phyloP scores from a whole-genome alignment of 2,329 filamentous ascomycete genomes.

The Gnomoniopsis smithogilvyi region DNA sequence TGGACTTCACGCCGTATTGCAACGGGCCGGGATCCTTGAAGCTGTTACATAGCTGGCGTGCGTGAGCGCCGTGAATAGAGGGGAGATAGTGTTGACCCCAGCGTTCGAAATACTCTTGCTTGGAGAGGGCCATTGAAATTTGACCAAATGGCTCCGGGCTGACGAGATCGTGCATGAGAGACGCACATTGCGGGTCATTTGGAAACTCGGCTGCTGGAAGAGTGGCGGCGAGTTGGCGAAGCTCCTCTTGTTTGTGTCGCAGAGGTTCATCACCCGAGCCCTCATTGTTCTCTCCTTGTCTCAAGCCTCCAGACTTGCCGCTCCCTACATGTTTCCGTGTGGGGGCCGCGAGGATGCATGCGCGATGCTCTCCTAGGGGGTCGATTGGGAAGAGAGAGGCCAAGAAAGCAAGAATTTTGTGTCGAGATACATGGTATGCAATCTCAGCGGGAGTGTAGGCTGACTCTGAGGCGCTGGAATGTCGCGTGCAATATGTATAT shows the following conservation, averaged over 20 bases:
- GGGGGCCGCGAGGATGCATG: not conserved
- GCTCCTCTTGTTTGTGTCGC: not conserved
- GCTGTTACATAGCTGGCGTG: slow-evolving; percentile 55
- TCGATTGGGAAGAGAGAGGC: slow-evolving; percentile 39
- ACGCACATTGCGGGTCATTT: slow-evolving; percentile 37
- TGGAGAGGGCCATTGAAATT: slow-evolving; percentile 44
- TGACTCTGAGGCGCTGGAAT: slow-evolving; percentile 19
- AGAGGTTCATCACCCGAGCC: not conserved
- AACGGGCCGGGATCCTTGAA: slow-evolving; percentile 61
- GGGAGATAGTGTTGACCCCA: slow-evolving; percentile 60
- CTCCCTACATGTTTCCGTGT: too few species aligned
- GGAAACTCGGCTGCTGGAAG: slow-evolving; percentile 33
- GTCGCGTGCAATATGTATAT: slow-evolving; percentile 3
- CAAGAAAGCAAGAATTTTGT: slow-evolving; percentile 47
- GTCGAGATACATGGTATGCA: slow-evolving; percentile 51
- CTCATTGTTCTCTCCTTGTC: not conserved
- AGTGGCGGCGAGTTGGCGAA: slow-evolving; percentile 30
- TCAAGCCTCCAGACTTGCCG: too few species aligned
- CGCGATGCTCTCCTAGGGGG: slow-evolving; percentile 33
- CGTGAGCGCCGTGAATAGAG: slow-evolving; percentile 53
- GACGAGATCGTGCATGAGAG: slow-evolving; percentile 47
- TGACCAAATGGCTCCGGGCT: slow-evolving; percentile 44
- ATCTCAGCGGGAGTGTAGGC: slow-evolving; percentile 27
- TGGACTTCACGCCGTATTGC: slow-evolving; percentile 47
- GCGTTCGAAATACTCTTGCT: slow-evolving; percentile 34